A percentile compares a stretch with the other conserved stretches of the same genome.
Evolutionary conservation across 257 asterid species (phyloP).

Genomic region (Striga asiatica): DNA sequence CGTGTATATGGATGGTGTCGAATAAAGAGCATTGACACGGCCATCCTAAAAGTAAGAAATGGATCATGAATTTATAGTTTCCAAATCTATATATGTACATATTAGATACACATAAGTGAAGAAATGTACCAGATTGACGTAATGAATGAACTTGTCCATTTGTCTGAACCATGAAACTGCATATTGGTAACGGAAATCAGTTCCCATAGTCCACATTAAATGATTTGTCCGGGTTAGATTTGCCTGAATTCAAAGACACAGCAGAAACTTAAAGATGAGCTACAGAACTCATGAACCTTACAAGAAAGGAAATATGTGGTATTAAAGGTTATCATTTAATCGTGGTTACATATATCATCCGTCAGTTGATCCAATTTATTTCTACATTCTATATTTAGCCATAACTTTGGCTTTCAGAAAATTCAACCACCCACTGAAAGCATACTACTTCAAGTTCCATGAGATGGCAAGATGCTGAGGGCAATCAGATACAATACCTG

Average conservation of each 20-base stretch:
- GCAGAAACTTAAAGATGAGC: constrained; percentile 3
- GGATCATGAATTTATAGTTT: constrained; percentile 4
- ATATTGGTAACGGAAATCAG: constrained; percentile 71
- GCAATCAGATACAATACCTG: constrained; percentile 37
- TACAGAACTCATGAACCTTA: neutral
- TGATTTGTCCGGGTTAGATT: constrained; percentile 63
- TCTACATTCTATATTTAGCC: too few species aligned
- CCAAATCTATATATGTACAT: constrained; percentile 2
- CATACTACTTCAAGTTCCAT: constrained; percentile 3
- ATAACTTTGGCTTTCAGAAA: neutral
- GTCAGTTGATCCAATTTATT: too few species aligned
- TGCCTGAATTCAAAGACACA: constrained; percentile 33
- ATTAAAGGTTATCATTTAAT: constrained; percentile 9
- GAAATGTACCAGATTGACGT: constrained; percentile 46
- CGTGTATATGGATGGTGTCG: constrained; percentile 68
- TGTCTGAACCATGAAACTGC: constrained; percentile 73
- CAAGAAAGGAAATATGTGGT: neutral
- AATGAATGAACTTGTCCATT: constrained; percentile 78
- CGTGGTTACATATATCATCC: neutral
- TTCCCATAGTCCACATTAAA: constrained; percentile 80
- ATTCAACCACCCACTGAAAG: neutral
- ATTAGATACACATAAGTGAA: neutral
- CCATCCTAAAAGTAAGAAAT: constrained; percentile 49
- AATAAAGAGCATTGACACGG: constrained; percentile 68
- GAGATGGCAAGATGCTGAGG: neutral